Conservation (phyloP, 2,329 filamentous ascomycete genomes). For the Aspergillus chevalieri region DNA sequence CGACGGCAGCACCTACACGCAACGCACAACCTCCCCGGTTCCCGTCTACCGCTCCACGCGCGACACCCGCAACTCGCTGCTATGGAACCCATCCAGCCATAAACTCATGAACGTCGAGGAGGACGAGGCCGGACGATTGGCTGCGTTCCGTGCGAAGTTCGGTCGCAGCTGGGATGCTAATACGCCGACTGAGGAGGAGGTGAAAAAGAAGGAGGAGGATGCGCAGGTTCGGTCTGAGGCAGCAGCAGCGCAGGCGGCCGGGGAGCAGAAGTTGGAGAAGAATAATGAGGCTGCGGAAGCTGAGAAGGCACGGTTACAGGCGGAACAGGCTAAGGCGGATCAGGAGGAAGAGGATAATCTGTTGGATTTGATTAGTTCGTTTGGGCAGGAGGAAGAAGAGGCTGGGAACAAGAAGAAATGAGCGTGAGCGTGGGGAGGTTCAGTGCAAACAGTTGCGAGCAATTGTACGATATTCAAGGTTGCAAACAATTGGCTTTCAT, state of each 20-base stretch:
- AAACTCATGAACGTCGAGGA: constrained; percentile 83
- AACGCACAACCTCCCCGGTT: constrained; percentile 46
- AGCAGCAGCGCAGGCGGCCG: constrained; percentile 19
- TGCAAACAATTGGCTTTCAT: background rate
- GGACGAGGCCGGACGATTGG: constrained; percentile 86
- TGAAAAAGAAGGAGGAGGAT: constrained; percentile 18
- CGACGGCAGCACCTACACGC: constrained; percentile 72
- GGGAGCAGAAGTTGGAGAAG: constrained; percentile 39
- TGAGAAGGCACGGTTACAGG: constrained; percentile 15
- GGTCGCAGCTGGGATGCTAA: constrained; percentile 73
- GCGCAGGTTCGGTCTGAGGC: constrained; percentile 28
- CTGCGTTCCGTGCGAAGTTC: constrained; percentile 78
- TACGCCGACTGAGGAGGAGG: constrained; percentile 26
- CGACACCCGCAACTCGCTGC: constrained; percentile 79
- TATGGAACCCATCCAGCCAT: constrained; percentile 85
- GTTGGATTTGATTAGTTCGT: constrained; percentile 52
- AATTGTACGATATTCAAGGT: background rate
- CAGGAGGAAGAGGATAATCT: constrained; percentile 49
- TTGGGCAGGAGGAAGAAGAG: constrained; percentile 37
- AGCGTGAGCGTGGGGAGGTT: constrained; percentile 13
- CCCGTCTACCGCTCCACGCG: constrained; percentile 61
- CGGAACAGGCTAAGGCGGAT: constrained; percentile 34
- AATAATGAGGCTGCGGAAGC: constrained; percentile 23
- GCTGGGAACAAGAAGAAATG: constrained; percentile 29
- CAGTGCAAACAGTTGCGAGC: background rate